Conservation (phyloP, 208 protist species). For the Trypanosoma platydactyli region DNA sequence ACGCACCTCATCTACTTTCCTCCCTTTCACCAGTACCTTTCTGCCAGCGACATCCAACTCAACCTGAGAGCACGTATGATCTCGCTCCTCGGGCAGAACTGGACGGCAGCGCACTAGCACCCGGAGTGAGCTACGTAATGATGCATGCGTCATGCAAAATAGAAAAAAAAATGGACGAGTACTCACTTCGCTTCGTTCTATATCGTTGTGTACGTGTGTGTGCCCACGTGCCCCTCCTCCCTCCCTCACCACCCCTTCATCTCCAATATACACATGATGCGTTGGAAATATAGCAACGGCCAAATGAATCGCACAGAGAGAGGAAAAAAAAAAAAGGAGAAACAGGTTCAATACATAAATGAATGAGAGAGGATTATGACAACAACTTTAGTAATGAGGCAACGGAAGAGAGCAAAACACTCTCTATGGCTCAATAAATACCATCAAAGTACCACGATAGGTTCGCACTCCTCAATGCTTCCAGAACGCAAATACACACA, state of each 20-base stretch:
- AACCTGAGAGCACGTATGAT: constrained; percentile 42
- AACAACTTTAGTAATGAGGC: no score
- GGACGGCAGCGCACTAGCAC: constrained; percentile 79
- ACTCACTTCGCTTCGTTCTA: not conserved
- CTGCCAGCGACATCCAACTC: constrained; percentile 33
- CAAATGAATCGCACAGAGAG: constrained; percentile 12
- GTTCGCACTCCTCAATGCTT: not conserved
- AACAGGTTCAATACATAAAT: constrained; percentile 11
- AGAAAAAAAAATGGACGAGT: not conserved
- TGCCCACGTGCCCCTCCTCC: no score
- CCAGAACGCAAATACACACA: not conserved
- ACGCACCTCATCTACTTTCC: constrained; percentile 27
- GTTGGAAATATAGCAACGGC: constrained; percentile 19
- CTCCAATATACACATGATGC: no score
- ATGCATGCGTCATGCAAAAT: no score
- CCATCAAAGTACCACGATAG: no score
- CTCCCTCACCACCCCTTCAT: no score
- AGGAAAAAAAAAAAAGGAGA: constrained; percentile 32
- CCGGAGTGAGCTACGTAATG: constrained; percentile 25
- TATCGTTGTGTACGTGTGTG: no score
- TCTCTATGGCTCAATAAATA: no score
- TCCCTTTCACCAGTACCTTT: constrained; percentile 7
- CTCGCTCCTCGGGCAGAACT: constrained; percentile 31
- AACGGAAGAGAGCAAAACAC: no score
- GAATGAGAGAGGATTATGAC: no score